Conservation (phyloP, 1,139 yeast species). For the Pichia norvegensis region DNA sequence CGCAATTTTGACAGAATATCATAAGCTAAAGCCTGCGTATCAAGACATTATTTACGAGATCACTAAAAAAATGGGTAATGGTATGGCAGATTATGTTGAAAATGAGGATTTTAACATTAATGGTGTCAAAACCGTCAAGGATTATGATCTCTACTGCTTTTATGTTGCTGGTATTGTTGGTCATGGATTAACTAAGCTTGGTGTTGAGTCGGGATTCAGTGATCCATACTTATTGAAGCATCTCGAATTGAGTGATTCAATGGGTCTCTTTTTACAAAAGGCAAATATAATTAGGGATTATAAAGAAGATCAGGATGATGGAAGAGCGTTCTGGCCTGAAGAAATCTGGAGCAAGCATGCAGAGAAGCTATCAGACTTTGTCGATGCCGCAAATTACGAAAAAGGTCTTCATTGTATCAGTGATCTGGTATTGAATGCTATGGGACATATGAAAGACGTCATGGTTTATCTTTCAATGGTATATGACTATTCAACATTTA, state of each 20-base stretch:
- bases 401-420: slow-evolving; percentile 70
- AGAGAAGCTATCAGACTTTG: slow-evolving; percentile 52
- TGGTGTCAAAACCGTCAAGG: slow-evolving; percentile 72
- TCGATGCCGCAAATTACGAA: slow-evolving; percentile 36
- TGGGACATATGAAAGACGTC: slow-evolving; percentile 71
- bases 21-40: slow-evolving; percentile 63
- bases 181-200: slow-evolving; percentile 81
- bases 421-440: slow-evolving; percentile 73
- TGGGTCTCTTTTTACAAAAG: slow-evolving; percentile 94
- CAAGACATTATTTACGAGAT: slow-evolving; percentile 73
- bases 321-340: slow-evolving; percentile 93
- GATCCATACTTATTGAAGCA: slow-evolving; percentile 44
- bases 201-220: slow-evolving; percentile 61
- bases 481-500: slow-evolving; percentile 75
- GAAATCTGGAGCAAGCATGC: slow-evolving; percentile 88
- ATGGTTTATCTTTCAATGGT: slow-evolving; percentile 69
- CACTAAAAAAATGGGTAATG: slow-evolving; percentile 84
- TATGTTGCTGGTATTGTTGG: slow-evolving; percentile 98
- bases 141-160: slow-evolving; percentile 87
- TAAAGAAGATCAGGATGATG: slow-evolving; percentile 85
- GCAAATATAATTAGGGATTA: slow-evolving; percentile 94
- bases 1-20: slow-evolving; percentile 59
- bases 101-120: slow-evolving; percentile 70
- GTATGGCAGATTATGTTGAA: slow-evolving; percentile 91
- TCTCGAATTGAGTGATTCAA: slow-evolving; percentile 61